Evolutionary conservation across 331 rosid genomes (phyloP), one percentile per base, ranked within the genome.

Genomic region (Prunus yedoensis): DNA sequence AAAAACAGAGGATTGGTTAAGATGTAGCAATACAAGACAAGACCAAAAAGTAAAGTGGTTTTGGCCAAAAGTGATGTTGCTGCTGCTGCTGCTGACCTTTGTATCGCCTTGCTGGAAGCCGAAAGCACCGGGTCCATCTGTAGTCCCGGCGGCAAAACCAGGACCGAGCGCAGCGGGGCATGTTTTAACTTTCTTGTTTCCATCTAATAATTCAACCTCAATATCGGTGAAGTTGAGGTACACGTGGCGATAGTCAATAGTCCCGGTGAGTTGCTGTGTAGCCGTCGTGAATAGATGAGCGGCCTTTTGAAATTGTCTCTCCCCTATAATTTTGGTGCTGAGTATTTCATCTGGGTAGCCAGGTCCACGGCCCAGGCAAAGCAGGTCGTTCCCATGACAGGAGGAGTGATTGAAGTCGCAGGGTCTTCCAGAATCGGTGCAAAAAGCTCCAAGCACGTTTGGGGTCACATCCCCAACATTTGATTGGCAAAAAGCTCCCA

Each of bases 141-240:
- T 93, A 23, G 98, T 93, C 47, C 97, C 97, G 35, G 98, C 98
- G 2, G 98, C 97, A n/a, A 79, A 93, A 77, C 92, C 97, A 28
- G 98, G 89, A 78, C 98, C 98, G 32, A 93, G 88, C 1, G 97
- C 98, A 1, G 97, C 93, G 35, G 97, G 96, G 66, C 97, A 91
- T 1, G 98, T 93, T 77, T 67, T 88, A 9, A 88, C 94, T 12
- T 74, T 78, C 69, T 77, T 77, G 41, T 81, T 56, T 70, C 85
- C 15, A n/a, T n/a, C 72, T 60, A 93, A 54, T 60, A 93, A 54
- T 28, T 75, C 82, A 59, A 91, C 94, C 74, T 88, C 84, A 74
- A 89, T 84, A 17, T 88, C 63, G 0, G 98, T 93, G 47, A 91
- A 88, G 61, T 93, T 86, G 23, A 93, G 67, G 76, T 91, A 91